Base-by-base conservation (phyloP, 2,329 filamentous ascomycete species). In the Sporothrix variecibatus region DNA sequence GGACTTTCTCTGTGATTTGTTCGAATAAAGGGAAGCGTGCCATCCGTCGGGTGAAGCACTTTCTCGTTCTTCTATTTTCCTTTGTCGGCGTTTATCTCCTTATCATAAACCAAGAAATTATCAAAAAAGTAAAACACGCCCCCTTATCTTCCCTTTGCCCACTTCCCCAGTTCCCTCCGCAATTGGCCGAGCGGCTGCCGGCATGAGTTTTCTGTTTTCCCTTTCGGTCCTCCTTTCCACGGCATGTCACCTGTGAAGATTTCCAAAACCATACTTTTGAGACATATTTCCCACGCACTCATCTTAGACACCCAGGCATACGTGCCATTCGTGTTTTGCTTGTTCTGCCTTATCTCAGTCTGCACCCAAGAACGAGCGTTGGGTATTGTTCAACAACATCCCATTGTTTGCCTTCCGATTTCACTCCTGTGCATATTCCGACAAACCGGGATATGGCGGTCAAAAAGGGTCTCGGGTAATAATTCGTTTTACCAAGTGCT, bases 151-250 rank as follows among this genome's bases (percentile, higher is more conserved):
- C 2, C 17, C 43, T 20, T 64, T 38, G 4, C 11, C 23, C 40
- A 64, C 23, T 34, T n/a, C 23, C 26, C 68, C n/a, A 40, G 49
- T 70, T 51, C 49, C 46, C 67, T 70, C 31, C 38, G 31, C 53
- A 49, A 70, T 60, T 60, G 62, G 49, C 60, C 51, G 38, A 65
- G 15, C 72, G 51, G 72, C 26, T 69, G 38, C 64, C 49, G 26
- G 72, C 71, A 60, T 68, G 15, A 34, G 23, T 34, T 38, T 68
- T 56, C 17, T 9, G 23, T 15, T 28, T 26, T 26, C 3, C 62
- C 62, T 43, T 68, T 68, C 65, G 26, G 67, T 70, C 53, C 38
- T 71, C 51, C 38, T 49, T 20, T 43, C 53, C 15, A 60, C 38
- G 56, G 51, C 56, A 64, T 51, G 17, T 51, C 56, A 53, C 38